A percentile compares a stretch with the other conserved stretches of the same genome.
Conservation (phyloP, 495 filamentous ascomycete species). For the Beverwykella pulmonaria region DNA sequence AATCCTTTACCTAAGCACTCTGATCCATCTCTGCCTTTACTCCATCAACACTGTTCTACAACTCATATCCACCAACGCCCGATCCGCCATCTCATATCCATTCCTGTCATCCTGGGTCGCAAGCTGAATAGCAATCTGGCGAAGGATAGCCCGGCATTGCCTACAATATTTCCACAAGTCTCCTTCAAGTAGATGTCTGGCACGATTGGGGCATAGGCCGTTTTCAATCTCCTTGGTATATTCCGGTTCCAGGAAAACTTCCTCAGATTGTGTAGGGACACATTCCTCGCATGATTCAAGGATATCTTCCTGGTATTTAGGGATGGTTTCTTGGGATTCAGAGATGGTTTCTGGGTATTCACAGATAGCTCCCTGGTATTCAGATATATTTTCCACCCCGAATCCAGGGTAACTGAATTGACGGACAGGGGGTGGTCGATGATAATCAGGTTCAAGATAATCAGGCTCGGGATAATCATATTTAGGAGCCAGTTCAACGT, state of each 20-base stretch:
- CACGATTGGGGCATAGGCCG: conserved; percentile 36
- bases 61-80: too few species aligned
- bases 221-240: conserved; percentile 35
- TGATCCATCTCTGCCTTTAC: conserved; percentile 10
- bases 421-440: too few species aligned
- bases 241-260: background rate
- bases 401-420: too few species aligned
- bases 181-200: conserved; percentile 24
- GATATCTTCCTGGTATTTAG: too few species aligned
- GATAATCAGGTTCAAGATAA: too few species aligned
- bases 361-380: conserved; percentile 22
- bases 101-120: too few species aligned
- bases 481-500: too few species aligned
- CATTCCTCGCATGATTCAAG: conserved; percentile 28
- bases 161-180: conserved; percentile 25
- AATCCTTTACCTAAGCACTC: too few species aligned
- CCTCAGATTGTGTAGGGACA: conserved; percentile 31
- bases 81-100: conserved; percentile 12
- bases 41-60: conserved; percentile 26
- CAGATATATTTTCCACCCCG: too few species aligned
- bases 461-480: too few species aligned
- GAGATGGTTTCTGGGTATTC: too few species aligned
- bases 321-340: too few species aligned
- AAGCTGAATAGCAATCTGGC: conserved; percentile 3
- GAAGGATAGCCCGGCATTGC: conserved; percentile 29